A percentile compares a stretch with the other conserved stretches of the same genome.
phyloP scores from a whole-genome alignment of 768 basidiomycete genomes.

The Agaricus blazei region DNA sequence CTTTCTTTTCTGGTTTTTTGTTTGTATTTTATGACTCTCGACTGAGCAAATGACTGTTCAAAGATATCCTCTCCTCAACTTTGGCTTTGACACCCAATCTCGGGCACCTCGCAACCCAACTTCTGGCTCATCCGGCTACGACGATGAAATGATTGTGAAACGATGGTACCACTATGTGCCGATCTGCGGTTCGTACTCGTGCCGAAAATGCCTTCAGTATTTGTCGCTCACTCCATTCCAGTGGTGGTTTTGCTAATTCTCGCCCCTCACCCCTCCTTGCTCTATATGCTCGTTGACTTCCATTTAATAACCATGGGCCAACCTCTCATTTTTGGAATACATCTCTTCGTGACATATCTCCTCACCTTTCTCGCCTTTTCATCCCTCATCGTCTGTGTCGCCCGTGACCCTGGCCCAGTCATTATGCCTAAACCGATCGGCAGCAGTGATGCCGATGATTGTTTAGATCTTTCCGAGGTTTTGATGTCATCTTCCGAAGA shows the following conservation, averaged over 20 bases:
- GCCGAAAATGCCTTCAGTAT: background rate
- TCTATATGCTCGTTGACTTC: conserved; percentile 63
- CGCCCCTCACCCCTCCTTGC: conserved; percentile 69
- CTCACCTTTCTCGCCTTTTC: conserved; percentile 67
- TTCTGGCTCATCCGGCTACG: conserved; percentile 12
- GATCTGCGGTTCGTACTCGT: conserved; percentile 39
- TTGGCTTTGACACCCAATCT: conserved; percentile 14
- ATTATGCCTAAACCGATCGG: conserved; percentile 17
- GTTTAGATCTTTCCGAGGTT: conserved; percentile 54
- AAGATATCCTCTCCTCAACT: conserved; percentile 17
- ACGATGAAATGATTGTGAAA: conserved; percentile 29
- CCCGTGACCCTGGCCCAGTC: conserved; percentile 74
- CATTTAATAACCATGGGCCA: conserved; percentile 52
- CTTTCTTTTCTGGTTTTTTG: background rate
- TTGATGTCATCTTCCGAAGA: conserved; percentile 42
- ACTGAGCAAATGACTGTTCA: conserved; percentile 14
- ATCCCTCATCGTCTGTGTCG: conserved; percentile 68
- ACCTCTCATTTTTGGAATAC: conserved; percentile 41
- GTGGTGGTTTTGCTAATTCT: conserved; percentile 52
- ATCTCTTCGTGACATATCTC: conserved; percentile 56
- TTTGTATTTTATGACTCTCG: conserved; percentile 11
- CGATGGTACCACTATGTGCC: conserved; percentile 57
- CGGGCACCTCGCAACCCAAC: background rate
- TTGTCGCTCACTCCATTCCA: conserved; percentile 8
- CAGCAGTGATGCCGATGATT: conserved; percentile 23